A percentile compares a stretch with the other conserved stretches of the same genome.
phyloP scores from a whole-genome alignment of 2,329 filamentous ascomycete species.

The Chaetomium strumarium region DNA sequence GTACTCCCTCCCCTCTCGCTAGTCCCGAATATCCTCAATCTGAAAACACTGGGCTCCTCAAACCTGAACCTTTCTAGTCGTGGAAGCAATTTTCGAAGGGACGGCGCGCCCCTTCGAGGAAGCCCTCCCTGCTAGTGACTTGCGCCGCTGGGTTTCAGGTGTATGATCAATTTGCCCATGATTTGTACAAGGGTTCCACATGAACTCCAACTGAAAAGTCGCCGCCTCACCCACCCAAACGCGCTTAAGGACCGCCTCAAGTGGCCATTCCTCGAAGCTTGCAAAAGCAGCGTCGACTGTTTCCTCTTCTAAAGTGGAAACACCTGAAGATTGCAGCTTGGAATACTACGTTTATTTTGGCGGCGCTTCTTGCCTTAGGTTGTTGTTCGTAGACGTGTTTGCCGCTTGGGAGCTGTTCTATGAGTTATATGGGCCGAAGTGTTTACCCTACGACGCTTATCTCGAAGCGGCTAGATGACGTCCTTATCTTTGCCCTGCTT shows the following conservation, averaged over 20 bases:
- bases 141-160: neutral
- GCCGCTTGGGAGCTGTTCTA: no score
- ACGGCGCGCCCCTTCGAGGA: neutral
- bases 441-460: no score
- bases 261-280: slow-evolving; percentile 8
- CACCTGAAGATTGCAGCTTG: slow-evolving; percentile 1
- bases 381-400: no score
- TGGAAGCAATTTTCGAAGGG: neutral
- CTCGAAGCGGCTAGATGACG: no score
- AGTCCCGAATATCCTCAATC: no score
- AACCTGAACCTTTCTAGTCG: neutral
- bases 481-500: no score
- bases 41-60: no score
- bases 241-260: slow-evolving; percentile 2
- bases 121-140: neutral
- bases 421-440: no score
- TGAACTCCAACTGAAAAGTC: slow-evolving; percentile 2
- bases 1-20: no score
- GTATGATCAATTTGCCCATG: neutral
- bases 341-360: slow-evolving; percentile 6
- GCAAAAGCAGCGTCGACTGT: neutral
- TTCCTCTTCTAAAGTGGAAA: slow-evolving; percentile 7
- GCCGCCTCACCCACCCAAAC: neutral
- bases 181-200: slow-evolving; percentile 1
- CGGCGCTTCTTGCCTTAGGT: neutral